Base-by-base conservation (phyloP, 768 basidiomycete species). In the Naematelia encephala region DNA sequence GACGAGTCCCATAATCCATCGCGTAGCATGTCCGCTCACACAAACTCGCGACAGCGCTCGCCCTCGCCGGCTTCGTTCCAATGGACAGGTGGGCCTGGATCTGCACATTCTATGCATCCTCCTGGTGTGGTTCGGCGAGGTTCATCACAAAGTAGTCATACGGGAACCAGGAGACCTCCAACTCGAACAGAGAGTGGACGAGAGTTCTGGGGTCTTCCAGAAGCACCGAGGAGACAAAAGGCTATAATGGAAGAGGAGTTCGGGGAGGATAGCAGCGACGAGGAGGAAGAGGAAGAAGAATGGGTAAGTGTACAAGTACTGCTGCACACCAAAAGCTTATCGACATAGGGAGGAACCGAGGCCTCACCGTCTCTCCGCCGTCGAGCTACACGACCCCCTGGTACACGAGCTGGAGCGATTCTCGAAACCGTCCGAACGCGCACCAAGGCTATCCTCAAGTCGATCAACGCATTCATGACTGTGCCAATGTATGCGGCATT, bases 401-500 rank as follows among this genome's bases (percentile, higher is more conserved):
- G 8, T 8, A 39, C 8, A 8, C 34, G 34, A 39, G 34, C 34
- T 39, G 16, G 34, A 39, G 34, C 34, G 8, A 16, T 16, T 47
- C 22, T 63, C 11, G 58, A 29, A 1, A 59, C 61, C 48, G 29
- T 59, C 16, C 68, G 69, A 39, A 29, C 30, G 49, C 56, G 54
- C 25, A 21, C 65, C 28, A 59, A 57, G 39, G 29, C 52, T 2
- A 21, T 68, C n/a, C 80, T 81, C 77, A 71, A 72, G 5, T 75
- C 78, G 5, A 54, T 76, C 66, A 83, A 83, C 70, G 81, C 82
- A 21, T 90, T 91, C 78, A 90, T 96, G 87, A 93, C 92, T 0
- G 87, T 86, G 0, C 91, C 92, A 0, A 83, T 93, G 42, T 87
- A 89, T 82, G 88, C 89, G 0, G 86, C 90, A 1, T 69, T 90